phyloP scores from a whole-genome alignment of 306 rosid species.

The Hippophae gyantsensis region DNA sequence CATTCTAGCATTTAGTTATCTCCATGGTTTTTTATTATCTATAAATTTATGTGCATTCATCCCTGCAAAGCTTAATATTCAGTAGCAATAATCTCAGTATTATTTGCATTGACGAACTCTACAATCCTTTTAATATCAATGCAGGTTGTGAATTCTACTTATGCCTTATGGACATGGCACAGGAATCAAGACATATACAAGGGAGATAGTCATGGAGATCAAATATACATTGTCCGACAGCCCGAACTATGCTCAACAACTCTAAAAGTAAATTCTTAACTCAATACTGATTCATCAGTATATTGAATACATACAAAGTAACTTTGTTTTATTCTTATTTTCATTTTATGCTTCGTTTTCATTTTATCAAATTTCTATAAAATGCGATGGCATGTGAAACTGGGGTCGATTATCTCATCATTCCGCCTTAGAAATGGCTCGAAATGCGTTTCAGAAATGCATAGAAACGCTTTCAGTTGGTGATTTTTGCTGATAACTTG shows the following conservation, averaged over 20 bases:
- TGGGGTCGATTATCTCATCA: too few relatives aligned
- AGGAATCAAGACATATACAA: slow-evolving; percentile 68
- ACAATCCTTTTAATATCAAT: slow-evolving; percentile 1
- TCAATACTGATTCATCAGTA: slow-evolving; percentile 8
- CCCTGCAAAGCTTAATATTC: neutral
- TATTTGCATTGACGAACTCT: slow-evolving; percentile 2
- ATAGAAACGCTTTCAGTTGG: too few relatives aligned
- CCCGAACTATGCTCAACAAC: slow-evolving; percentile 50
- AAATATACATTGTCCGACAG: slow-evolving; percentile 71
- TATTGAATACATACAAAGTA: too few relatives aligned
- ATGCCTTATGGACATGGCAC: slow-evolving; percentile 91
- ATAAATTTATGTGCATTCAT: neutral
- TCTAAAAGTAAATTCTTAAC: slow-evolving; percentile 28
- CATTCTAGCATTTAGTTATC: neutral
- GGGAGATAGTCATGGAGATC: slow-evolving; percentile 54
- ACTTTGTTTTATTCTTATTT: too few relatives aligned
- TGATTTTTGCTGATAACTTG: too few relatives aligned
- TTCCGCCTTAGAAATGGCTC: too few relatives aligned
- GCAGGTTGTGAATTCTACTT: slow-evolving; percentile 75
- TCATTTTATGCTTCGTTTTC: too few relatives aligned
- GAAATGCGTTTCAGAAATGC: too few relatives aligned
- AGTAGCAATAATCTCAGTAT: slow-evolving; percentile 3
- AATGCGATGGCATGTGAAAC: too few relatives aligned
- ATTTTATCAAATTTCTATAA: too few relatives aligned
- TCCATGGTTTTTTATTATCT: neutral